Evolutionary conservation across 2,329 filamentous ascomycete genomes (phyloP).

Genomic region (Cyphellophora attinorum): DNA sequence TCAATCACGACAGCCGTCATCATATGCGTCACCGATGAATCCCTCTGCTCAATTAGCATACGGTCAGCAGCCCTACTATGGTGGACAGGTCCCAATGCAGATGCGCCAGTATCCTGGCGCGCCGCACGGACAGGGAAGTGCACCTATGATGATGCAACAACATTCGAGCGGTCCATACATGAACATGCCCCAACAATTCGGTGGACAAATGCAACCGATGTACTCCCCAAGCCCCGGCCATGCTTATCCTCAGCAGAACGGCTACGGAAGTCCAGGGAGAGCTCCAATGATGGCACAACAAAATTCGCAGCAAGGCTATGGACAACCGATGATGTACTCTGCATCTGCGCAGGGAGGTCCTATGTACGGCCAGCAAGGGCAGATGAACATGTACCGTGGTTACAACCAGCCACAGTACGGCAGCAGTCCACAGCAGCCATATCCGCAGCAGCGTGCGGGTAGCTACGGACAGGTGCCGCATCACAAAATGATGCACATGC

Average conservation of each 20-base stretch:
- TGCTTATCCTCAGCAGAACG: slow-evolving; percentile 48
- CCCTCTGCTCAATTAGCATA: slow-evolving; percentile 63
- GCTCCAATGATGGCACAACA: slow-evolving; percentile 93
- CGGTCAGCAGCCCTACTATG: slow-evolving; percentile 60
- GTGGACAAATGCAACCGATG: slow-evolving; percentile 71
- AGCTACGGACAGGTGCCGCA: slow-evolving; percentile 47
- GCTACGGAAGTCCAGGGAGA: slow-evolving; percentile 77
- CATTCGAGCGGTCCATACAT: slow-evolving; percentile 61
- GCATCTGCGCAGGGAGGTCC: slow-evolving; percentile 52
- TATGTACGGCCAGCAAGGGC: slow-evolving; percentile 60
- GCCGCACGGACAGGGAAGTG: slow-evolving; percentile 55
- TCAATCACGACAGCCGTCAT: slow-evolving; percentile 54
- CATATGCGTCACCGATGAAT: slow-evolving; percentile 59
- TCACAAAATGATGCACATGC: slow-evolving; percentile 31
- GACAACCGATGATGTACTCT: slow-evolving; percentile 43
- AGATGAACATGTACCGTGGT: slow-evolving; percentile 53
- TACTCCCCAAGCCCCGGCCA: slow-evolving; percentile 68
- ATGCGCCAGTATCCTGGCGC: slow-evolving; percentile 64
- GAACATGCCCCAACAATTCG: slow-evolving; percentile 57
- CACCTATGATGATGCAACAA: slow-evolving; percentile 75
- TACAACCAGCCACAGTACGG: slow-evolving; percentile 57
- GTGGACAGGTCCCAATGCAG: slow-evolving; percentile 50
- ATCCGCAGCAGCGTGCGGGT: slow-evolving; percentile 44
- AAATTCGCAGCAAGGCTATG: slow-evolving; percentile 81
- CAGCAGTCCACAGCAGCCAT: slow-evolving; percentile 54